Percentiles rank a stretch among this genome's conserved stretches.
These are phyloP conservation scores for Schizopora paradoxa DNA, from an alignment of 1,284 basidiomycete genomes.

Conservation along the genomic window DNA sequence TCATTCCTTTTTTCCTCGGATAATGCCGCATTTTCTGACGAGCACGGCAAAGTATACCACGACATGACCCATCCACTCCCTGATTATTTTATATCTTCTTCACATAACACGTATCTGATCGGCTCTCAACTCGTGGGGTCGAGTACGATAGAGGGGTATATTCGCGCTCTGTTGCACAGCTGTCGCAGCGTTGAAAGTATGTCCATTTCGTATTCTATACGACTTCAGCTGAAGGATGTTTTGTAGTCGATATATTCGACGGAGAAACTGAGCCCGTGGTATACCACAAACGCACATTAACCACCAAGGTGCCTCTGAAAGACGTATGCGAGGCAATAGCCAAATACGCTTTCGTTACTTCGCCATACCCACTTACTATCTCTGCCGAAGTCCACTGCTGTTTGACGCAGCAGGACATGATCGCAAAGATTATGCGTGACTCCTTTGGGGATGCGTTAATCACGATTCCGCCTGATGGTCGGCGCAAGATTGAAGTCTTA, in stretches of 20 bases:
- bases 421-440: slow-evolving; percentile 75
- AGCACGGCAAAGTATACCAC: slow-evolving; percentile 40
- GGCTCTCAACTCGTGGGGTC: slow-evolving; percentile 92
- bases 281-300: slow-evolving; percentile 91
- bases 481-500: slow-evolving; percentile 46
- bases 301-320: slow-evolving; percentile 78
- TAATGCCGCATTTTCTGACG: slow-evolving; percentile 51
- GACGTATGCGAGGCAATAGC: slow-evolving; percentile 85
- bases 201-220: slow-evolving; percentile 28
- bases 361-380: slow-evolving; percentile 92
- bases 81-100: slow-evolving; percentile 91
- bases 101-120: slow-evolving; percentile 97
- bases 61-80: slow-evolving; percentile 80
- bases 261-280: slow-evolving; percentile 81
- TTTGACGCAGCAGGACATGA: slow-evolving; percentile 75
- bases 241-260: slow-evolving; percentile 88
- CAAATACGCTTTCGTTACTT: slow-evolving; percentile 91
- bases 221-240: slow-evolving; percentile 1
- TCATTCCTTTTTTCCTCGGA: slow-evolving; percentile 71
- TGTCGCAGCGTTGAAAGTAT: slow-evolving; percentile 89
- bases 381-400: slow-evolving; percentile 92
- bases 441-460: slow-evolving; percentile 79
- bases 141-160: slow-evolving; percentile 94
- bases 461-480: slow-evolving; percentile 48
- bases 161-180: slow-evolving; percentile 84